Percentiles rank a stretch among this genome's conserved stretches.
Conservation (phyloP, 352 stramenopile genomes). For the Phytopythium cucurbitacearum region DNA sequence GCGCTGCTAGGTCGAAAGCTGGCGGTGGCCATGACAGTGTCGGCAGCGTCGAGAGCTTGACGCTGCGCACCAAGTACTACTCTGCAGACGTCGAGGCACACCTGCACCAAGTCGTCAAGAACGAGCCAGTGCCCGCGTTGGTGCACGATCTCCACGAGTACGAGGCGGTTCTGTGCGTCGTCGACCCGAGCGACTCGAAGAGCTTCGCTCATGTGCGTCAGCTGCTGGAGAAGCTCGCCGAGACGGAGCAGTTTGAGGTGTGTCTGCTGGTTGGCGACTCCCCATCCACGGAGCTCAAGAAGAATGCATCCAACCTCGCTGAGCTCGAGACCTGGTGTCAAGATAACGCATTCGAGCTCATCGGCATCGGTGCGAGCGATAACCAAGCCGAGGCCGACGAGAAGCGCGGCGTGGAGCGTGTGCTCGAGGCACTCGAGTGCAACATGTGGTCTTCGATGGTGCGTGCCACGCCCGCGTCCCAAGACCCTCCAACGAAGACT, state of each 20-base stretch:
- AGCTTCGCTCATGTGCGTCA: constrained; percentile 40
- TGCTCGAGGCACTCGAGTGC: constrained; percentile 72
- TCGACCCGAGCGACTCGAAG: constrained; percentile 28
- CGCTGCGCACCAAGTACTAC: constrained; percentile 71
- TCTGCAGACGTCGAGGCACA: constrained; percentile 49
- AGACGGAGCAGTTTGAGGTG: constrained; percentile 48
- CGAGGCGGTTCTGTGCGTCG: constrained; percentile 59
- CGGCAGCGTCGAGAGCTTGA: constrained; percentile 20
- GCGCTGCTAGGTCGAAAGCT: constrained; percentile 10
- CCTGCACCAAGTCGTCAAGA: constrained; percentile 35
- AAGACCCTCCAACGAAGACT: not conserved
- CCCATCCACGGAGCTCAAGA: constrained; percentile 13
- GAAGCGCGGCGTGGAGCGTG: constrained; percentile 54
- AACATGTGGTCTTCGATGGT: constrained; percentile 81
- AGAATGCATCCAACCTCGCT: constrained; percentile 15
- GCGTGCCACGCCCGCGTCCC: constrained; percentile 19
- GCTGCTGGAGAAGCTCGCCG: constrained; percentile 43
- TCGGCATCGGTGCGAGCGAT: constrained; percentile 23
- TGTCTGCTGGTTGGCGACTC: constrained; percentile 42
- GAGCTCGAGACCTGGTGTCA: constrained; percentile 50
- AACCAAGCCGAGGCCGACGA: constrained; percentile 17
- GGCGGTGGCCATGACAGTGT: not conserved
- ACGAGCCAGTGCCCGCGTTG: constrained; percentile 27
- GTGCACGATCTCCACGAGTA: constrained; percentile 39
- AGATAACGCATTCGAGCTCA: constrained; percentile 61